Percentiles rank a stretch among this genome's conserved stretches.
phyloP scores from a whole-genome alignment of 805 yeast genomes.

The Hyphopichia homilentoma region DNA sequence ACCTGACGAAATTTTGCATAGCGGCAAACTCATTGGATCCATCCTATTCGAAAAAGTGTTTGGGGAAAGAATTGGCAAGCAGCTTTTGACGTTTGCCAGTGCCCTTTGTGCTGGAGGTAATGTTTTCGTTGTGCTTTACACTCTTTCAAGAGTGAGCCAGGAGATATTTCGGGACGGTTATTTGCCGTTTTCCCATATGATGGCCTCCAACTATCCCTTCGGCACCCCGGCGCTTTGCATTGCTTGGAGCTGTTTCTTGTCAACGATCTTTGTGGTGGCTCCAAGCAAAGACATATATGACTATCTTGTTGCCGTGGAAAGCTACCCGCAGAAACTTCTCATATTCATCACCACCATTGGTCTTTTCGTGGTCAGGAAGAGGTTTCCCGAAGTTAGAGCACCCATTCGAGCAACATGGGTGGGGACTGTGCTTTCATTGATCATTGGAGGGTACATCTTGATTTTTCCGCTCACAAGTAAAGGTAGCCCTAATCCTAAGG shows the following conservation, averaged over 20 bases:
- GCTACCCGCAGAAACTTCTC: slow-evolving; percentile 49
- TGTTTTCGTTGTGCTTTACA: slow-evolving; percentile 57
- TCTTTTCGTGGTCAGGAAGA: slow-evolving; percentile 47
- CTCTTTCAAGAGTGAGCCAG: slow-evolving; percentile 59
- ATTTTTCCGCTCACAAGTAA: slow-evolving; percentile 45
- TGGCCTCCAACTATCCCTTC: slow-evolving; percentile 55
- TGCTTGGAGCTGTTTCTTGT: slow-evolving; percentile 37
- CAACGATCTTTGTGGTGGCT: slow-evolving; percentile 37
- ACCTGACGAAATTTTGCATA: slow-evolving; percentile 46
- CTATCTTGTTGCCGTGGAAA: slow-evolving; percentile 49
- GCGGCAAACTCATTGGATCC: slow-evolving; percentile 61
- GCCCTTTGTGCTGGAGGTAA: slow-evolving; percentile 64
- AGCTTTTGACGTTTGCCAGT: slow-evolving; percentile 51
- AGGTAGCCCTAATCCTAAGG: slow-evolving; percentile 37
- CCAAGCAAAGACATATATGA: slow-evolving; percentile 51
- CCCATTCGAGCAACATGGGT: slow-evolving; percentile 48
- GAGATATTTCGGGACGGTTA: slow-evolving; percentile 64
- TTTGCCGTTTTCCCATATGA: slow-evolving; percentile 46
- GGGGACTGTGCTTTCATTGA: slow-evolving; percentile 45
- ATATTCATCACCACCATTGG: slow-evolving; percentile 54
- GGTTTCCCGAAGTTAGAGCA: slow-evolving; percentile 46
- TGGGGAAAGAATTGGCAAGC: slow-evolving; percentile 51
- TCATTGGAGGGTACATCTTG: slow-evolving; percentile 45
- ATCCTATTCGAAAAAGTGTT: slow-evolving; percentile 52
- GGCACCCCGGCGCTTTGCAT: slow-evolving; percentile 56